Evolutionary conservation across 2,329 filamentous ascomycete species (phyloP).

Genomic region (Fusarium subtropicale): DNA sequence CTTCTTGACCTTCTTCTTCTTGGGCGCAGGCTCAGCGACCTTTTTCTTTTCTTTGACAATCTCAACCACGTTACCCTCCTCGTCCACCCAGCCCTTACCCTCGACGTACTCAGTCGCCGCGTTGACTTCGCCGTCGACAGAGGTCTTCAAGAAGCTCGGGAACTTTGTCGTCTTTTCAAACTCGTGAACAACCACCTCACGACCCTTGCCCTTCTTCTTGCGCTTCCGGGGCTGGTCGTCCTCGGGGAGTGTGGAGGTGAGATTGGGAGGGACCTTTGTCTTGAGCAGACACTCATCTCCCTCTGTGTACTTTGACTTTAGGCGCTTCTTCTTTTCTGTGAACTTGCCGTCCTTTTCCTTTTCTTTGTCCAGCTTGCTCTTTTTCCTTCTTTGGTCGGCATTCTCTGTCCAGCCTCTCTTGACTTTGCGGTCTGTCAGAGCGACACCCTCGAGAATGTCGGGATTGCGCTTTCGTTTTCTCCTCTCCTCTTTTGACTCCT

Average conservation of each 20-base stretch:
- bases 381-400: slow-evolving; percentile 60
- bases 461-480: slow-evolving; percentile 65
- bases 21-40: slow-evolving; percentile 29
- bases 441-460: slow-evolving; percentile 72
- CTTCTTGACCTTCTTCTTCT: slow-evolving; percentile 45
- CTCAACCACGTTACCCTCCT: slow-evolving; percentile 80
- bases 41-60: slow-evolving; percentile 57
- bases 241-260: slow-evolving; percentile 57
- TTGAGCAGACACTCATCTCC: slow-evolving; percentile 87
- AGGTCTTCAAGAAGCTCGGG: slow-evolving; percentile 80
- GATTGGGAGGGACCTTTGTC: slow-evolving; percentile 71
- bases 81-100: slow-evolving; percentile 89
- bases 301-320: slow-evolving; percentile 83
- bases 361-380: slow-evolving; percentile 61
- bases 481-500: slow-evolving; percentile 52
- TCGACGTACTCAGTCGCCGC: slow-evolving; percentile 75
- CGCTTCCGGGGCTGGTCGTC: slow-evolving; percentile 65
- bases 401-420: slow-evolving; percentile 91
- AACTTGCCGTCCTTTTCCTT: slow-evolving; percentile 61
- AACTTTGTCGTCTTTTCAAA: slow-evolving; percentile 87
- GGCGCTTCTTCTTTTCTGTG: slow-evolving; percentile 67
- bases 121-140: slow-evolving; percentile 47
- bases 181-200: slow-evolving; percentile 82
- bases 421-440: slow-evolving; percentile 80
- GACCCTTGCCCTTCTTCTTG: slow-evolving; percentile 62